Evolutionary conservation across 202 grass and related monocot genomes (phyloP).

Genomic region (Setaria viridis): DNA sequence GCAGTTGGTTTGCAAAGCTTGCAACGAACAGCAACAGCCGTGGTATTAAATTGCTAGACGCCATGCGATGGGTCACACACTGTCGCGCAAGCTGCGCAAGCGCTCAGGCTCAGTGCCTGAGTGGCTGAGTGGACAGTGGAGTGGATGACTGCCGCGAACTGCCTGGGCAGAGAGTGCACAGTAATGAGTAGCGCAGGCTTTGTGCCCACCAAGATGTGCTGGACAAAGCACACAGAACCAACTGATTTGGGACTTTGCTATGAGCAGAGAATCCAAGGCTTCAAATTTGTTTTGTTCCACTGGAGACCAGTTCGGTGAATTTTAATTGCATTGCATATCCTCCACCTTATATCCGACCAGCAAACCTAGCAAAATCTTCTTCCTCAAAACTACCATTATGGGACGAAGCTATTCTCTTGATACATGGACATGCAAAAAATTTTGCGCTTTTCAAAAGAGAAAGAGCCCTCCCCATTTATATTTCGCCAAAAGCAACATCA

Average conservation of each 20-base stretch:
- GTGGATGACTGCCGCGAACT: background rate
- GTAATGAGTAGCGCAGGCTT: constrained; percentile 8
- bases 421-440: too few species aligned
- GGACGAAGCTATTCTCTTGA: background rate
- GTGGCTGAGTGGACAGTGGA: too few species aligned
- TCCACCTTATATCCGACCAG: background rate
- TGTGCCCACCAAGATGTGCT: background rate
- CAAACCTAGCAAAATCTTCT: background rate
- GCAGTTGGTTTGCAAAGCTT: background rate
- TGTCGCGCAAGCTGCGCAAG: background rate
- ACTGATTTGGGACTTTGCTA: background rate
- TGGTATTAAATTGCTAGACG: constrained; percentile 38
- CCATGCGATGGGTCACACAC: background rate
- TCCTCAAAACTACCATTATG: too few species aligned
- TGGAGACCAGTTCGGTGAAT: background rate
- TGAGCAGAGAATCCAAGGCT: constrained; percentile 22
- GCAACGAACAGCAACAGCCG: background rate
- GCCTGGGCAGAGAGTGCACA: constrained; percentile 11
- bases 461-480: too few species aligned
- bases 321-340: too few species aligned
- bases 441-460: too few species aligned
- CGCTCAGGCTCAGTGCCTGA: too few species aligned
- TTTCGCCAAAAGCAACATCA: too few species aligned
- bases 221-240: background rate
- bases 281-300: background rate